Base-by-base conservation (phyloP, 208 protist species). In the Leptomonas pyrrhocoris region DNA sequence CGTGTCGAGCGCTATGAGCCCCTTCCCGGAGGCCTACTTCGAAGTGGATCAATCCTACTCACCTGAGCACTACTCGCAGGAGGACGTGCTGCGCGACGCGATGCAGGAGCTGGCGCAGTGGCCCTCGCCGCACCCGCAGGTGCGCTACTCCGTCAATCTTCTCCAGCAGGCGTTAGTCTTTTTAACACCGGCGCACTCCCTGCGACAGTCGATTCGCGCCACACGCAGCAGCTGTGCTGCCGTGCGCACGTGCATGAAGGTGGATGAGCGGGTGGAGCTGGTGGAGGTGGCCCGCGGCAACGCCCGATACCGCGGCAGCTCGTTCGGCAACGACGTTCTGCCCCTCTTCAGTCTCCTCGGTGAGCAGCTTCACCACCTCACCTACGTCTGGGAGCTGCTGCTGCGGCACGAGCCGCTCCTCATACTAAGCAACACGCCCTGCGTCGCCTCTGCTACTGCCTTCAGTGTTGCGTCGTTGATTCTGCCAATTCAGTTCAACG, bases 381-480 rank as follows among this genome's bases (percentile, higher is more conserved):
- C 91, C 25, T 82, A 81, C 51, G 53, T 94, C 13, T 96, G 91
- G 89, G 88, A 96, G 72, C 73, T 96, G 21, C 49, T 96, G 27
- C 80, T 96, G 18, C 82, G 77, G 21, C 86, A 96, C 73, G 86
- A 94, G 75, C 77, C 86, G 30, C 54, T 96, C 23, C 81, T 94
- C 66, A 86, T 96, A 40, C 71, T 93, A 27, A 89, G 81, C 70
- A 94, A 90, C 73, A 92, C 88, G 11, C 85, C 91, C n/a, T 88
- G 79, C 18, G 86, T 79, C 59, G 89, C 88, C 51, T 86, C 88
- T 23, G 88, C 84, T 13, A 74, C 69, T 2, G 88, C 88, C 21
- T 64, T 92, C 67, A 83, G 84, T 23, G 68, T 94, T n/a, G 74
- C 84, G 5, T 93, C 91, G 28, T 72, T 96, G 11, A 78, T 96